Evolutionary conservation across 2,329 filamentous ascomycete species (phyloP).

Genomic region (Claviceps africana): DNA sequence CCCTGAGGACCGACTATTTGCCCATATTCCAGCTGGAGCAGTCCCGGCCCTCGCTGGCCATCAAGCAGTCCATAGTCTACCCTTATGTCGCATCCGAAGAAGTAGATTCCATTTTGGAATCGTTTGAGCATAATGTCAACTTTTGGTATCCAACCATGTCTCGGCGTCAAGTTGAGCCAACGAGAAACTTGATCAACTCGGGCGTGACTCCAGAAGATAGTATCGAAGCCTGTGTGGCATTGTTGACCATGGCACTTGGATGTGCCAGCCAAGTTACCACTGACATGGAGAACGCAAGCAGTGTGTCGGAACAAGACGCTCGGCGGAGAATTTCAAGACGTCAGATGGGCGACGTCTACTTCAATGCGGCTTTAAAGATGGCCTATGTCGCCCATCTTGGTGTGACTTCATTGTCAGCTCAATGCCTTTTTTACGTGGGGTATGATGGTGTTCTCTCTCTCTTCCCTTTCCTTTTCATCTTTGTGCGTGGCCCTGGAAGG

Average conservation of each 20-base stretch:
- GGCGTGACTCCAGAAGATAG: constrained; percentile 24
- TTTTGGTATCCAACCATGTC: constrained; percentile 41
- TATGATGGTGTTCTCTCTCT: constrained; percentile 14
- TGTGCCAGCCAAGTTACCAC: constrained; percentile 28
- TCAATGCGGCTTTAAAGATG: constrained; percentile 31
- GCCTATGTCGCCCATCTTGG: constrained; percentile 32
- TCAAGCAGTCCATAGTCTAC: constrained; percentile 21
- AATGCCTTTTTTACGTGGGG: constrained; percentile 37
- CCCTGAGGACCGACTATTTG: constrained; percentile 26
- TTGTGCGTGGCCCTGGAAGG: background rate
- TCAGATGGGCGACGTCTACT: constrained; percentile 28
- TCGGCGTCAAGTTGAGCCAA: constrained; percentile 19
- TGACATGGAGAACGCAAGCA: constrained; percentile 11
- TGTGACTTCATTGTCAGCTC: constrained; percentile 30
- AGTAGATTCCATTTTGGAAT: constrained; percentile 25
- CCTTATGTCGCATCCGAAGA: constrained; percentile 29
- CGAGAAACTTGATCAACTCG: constrained; percentile 18
- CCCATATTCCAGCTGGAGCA: constrained; percentile 36
- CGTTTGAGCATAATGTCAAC: constrained; percentile 33
- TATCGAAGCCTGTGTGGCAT: constrained; percentile 26
- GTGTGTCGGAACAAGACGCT: constrained; percentile 13
- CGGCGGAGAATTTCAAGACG: constrained; percentile 18
- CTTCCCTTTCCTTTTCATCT: background rate
- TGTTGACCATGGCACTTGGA: constrained; percentile 33
- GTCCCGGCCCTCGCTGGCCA: constrained; percentile 21